Conservation (phyloP, 2,329 filamentous ascomycete genomes). For the Chaetomium globosum region DNA sequence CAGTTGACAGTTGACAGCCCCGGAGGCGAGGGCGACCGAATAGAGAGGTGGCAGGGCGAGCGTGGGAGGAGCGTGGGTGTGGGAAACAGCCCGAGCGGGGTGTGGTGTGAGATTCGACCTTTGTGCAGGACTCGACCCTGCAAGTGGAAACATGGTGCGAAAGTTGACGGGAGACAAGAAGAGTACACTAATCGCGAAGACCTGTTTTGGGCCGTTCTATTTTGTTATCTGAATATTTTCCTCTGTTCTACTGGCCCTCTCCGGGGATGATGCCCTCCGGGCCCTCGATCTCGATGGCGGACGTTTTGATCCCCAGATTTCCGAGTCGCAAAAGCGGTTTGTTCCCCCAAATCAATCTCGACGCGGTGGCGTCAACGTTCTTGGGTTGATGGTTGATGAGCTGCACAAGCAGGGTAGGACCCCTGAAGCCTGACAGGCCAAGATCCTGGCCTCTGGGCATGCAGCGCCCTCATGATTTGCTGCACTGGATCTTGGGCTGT, state of each 20-base stretch:
- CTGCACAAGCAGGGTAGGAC: slow-evolving; percentile 23
- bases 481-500: background rate
- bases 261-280: background rate
- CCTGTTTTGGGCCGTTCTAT: too few relatives aligned
- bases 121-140: background rate
- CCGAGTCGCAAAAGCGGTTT: background rate
- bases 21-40: background rate
- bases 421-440: slow-evolving; percentile 21
- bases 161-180: too few relatives aligned
- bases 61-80: slow-evolving; percentile 12
- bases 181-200: too few relatives aligned
- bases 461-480: slow-evolving; percentile 2
- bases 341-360: background rate
- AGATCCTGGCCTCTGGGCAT: slow-evolving; percentile 15
- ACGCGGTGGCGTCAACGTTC: slow-evolving; percentile 21
- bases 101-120: background rate
- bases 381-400: background rate
- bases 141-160: background rate
- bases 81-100: background rate
- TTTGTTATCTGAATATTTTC: background rate
- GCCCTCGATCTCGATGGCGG: background rate
- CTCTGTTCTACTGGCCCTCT: background rate
- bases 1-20: slow-evolving; percentile 1
- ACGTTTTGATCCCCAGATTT: background rate
- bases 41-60: background rate